A percentile compares a stretch with the other conserved stretches of the same genome.
Evolutionary conservation across 2,329 filamentous ascomycete species (phyloP).

Genomic region (Ilyonectria robusta): DNA sequence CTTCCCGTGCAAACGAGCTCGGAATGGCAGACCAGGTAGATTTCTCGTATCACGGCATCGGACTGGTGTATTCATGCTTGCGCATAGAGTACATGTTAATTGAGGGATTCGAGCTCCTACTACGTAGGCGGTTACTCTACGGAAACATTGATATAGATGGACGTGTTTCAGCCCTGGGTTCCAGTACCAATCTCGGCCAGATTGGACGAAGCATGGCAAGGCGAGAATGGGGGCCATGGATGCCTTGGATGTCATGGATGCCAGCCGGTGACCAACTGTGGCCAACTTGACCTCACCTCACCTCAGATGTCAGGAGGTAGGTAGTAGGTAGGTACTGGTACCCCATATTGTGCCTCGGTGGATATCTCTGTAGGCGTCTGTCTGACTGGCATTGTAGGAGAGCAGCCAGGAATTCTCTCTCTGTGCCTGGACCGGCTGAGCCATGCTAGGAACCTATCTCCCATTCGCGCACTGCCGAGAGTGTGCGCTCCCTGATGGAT

Average conservation of each 20-base stretch:
- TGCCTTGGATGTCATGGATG: conserved; percentile 4
- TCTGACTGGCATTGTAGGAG: conserved; percentile 1
- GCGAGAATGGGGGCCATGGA: background rate
- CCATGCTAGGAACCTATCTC: conserved; percentile 9
- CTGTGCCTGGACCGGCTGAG: background rate
- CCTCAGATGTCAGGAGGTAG: background rate
- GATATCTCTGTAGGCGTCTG: background rate
- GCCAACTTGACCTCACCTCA: conserved; percentile 3
- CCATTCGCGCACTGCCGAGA: conserved; percentile 13
- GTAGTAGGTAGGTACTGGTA: background rate
- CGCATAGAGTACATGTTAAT: background rate
- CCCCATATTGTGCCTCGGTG: background rate
- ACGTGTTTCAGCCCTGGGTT: conserved; percentile 27
- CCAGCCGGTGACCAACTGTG: conserved; percentile 15
- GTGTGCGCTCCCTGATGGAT: conserved; percentile 22
- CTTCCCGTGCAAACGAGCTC: conserved; percentile 8
- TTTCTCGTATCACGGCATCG: conserved; percentile 14
- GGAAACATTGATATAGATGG: conserved; percentile 18
- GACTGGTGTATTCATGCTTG: background rate
- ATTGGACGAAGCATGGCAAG: conserved; percentile 8
- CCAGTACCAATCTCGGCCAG: conserved; percentile 20
- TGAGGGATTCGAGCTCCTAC: background rate
- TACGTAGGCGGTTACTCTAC: background rate
- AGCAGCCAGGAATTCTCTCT: conserved; percentile 16
- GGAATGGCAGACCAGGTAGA: conserved; percentile 2